These are phyloP conservation scores for Toxicodendron radicans DNA, from an alignment of 345 rosid genomes.

Conservation along the genomic window DNA sequence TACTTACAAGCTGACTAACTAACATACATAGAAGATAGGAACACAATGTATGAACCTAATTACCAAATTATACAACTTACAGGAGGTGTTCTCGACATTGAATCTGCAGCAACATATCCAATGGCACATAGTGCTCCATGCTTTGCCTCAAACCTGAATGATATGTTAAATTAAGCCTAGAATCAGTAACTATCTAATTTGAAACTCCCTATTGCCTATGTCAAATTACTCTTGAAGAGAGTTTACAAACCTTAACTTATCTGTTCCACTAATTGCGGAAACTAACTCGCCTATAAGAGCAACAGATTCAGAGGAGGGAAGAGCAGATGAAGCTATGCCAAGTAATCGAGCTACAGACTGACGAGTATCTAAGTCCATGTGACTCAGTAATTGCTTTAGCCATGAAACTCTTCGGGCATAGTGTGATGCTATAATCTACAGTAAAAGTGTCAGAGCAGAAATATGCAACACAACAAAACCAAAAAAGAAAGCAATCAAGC, in stretches of 20 bases:
- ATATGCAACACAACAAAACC: constrained; percentile 12
- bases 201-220: neutral
- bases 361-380: constrained; percentile 82
- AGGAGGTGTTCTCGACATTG: constrained; percentile 46
- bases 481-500: constrained; percentile 15
- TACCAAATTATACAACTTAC: constrained; percentile 46
- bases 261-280: constrained; percentile 44
- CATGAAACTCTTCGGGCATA: constrained; percentile 62
- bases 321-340: constrained; percentile 88
- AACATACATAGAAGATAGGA: constrained; percentile 6
- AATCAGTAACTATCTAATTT: constrained; percentile 12
- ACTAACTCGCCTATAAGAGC: constrained; percentile 62
- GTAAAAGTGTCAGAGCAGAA: constrained; percentile 5
- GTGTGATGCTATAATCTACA: constrained; percentile 73
- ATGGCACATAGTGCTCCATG: constrained; percentile 79
- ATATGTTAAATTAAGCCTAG: constrained; percentile 15
- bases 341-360: constrained; percentile 88
- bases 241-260: constrained; percentile 59
- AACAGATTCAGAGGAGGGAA: constrained; percentile 49
- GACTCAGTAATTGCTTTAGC: constrained; percentile 79
- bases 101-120: constrained; percentile 83
- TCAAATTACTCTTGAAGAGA: neutral
- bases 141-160: constrained; percentile 72
- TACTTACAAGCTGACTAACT: neutral
- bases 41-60: constrained; percentile 1